A percentile compares a stretch with the other conserved stretches of the same genome.
Evolutionary conservation across 2,329 filamentous ascomycete species (phyloP).

Genomic region (Penicillium olsonii): DNA sequence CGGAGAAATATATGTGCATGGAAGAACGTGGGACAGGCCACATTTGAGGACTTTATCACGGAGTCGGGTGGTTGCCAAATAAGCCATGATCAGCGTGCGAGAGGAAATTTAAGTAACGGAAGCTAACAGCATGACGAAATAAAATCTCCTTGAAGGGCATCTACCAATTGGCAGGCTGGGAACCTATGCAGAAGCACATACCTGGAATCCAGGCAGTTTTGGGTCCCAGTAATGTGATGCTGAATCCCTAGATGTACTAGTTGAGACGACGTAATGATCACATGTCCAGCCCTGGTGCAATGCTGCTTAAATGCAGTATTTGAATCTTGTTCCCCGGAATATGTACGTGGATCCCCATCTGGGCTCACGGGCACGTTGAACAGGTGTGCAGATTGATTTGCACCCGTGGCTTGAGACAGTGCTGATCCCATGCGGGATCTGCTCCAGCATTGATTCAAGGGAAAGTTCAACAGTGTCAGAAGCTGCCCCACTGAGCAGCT

Average conservation of each 20-base stretch:
- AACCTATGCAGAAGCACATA: conserved; percentile 8
- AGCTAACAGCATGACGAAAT: conserved; percentile 17
- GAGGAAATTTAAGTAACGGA: conserved; percentile 5
- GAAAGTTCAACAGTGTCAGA: not conserved
- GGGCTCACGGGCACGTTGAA: not conserved
- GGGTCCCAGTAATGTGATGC: conserved; percentile 14
- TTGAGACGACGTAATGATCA: not conserved
- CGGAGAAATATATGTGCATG: not conserved
- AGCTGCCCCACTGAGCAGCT: not conserved
- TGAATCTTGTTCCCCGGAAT: too few species aligned
- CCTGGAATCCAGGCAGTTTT: conserved; percentile 12
- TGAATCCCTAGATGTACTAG: conserved; percentile 14
- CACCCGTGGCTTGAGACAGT: not conserved
- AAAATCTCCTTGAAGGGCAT: conserved; percentile 2
- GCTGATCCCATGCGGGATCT: not conserved
- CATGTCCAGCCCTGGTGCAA: not conserved
- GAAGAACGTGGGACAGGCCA: not conserved
- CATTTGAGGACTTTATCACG: conserved; percentile 3
- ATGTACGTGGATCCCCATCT: too few species aligned
- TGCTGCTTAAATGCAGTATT: not conserved
- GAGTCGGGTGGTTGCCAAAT: not conserved
- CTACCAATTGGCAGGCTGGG: not conserved
- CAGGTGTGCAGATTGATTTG: too few species aligned
- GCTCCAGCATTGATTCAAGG: not conserved
- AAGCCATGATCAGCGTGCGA: not conserved